Evolutionary conservation across 2,329 filamentous ascomycete genomes (phyloP).

Genomic region (Blumeria graminis): DNA sequence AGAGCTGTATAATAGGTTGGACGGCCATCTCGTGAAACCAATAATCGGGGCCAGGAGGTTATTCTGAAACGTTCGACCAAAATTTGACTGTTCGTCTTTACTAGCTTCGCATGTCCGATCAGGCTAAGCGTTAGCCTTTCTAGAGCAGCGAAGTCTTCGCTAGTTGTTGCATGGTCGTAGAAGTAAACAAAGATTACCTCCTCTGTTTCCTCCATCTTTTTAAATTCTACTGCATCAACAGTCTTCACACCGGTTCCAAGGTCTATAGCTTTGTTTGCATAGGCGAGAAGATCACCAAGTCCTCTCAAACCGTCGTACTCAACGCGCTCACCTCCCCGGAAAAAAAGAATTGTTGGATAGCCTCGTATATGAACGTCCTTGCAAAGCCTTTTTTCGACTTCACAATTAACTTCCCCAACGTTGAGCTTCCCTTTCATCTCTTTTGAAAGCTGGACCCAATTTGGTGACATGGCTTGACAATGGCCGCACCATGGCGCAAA

Average conservation of each 20-base stretch:
- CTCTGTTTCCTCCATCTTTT: constrained; percentile 69
- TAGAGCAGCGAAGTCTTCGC: constrained; percentile 72
- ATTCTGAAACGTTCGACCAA: constrained; percentile 77
- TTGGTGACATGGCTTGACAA: constrained; percentile 78
- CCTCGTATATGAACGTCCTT: constrained; percentile 62
- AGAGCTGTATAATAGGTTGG: constrained; percentile 77
- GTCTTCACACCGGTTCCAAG: constrained; percentile 55
- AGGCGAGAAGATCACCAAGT: constrained; percentile 69
- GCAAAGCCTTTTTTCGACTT: constrained; percentile 65
- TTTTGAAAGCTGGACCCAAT: constrained; percentile 71
- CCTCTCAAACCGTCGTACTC: constrained; percentile 86
- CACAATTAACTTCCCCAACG: constrained; percentile 89
- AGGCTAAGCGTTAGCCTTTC: constrained; percentile 70
- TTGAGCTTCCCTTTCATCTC: constrained; percentile 81
- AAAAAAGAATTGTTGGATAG: constrained; percentile 81
- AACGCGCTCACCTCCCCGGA: constrained; percentile 72
- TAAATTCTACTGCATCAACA: constrained; percentile 52
- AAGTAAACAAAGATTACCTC: constrained; percentile 96
- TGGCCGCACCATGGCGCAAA: constrained; percentile 95
- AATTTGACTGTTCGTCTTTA: constrained; percentile 63
- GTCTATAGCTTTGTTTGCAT: constrained; percentile 66
- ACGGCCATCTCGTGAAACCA: constrained; percentile 73
- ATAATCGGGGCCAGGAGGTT: constrained; percentile 79
- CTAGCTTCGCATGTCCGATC: constrained; percentile 74
- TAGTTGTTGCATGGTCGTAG: constrained; percentile 85